phyloP scores from a whole-genome alignment of 2,329 filamentous ascomycete genomes.

The Aspergillus sp. region DNA sequence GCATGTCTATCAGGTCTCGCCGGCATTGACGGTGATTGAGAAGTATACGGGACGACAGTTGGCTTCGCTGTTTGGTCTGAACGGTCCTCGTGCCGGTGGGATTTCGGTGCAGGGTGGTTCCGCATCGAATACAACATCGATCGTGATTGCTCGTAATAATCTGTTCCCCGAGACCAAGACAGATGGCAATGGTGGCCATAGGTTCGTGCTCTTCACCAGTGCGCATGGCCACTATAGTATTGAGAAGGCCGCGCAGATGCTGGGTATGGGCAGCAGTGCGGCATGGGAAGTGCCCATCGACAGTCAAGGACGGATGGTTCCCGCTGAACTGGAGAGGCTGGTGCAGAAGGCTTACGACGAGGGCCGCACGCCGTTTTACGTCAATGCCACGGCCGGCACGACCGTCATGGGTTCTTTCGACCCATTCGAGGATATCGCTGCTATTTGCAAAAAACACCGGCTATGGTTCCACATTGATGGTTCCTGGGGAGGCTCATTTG shows the following conservation, averaged over 20 bases:
- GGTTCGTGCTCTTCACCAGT: conserved; percentile 80
- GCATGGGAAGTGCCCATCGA: conserved; percentile 73
- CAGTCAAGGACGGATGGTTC: conserved; percentile 60
- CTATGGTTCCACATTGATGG: conserved; percentile 93
- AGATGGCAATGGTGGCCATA: conserved; percentile 54
- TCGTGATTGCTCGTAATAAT: conserved; percentile 80
- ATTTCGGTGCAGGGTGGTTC: conserved; percentile 72
- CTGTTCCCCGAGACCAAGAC: conserved; percentile 72
- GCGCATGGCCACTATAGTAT: conserved; percentile 89
- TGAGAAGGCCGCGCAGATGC: conserved; percentile 87
- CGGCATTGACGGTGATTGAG: conserved; percentile 77
- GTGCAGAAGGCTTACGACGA: conserved; percentile 54
- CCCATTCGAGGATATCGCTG: conserved; percentile 61
- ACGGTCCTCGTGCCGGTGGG: conserved; percentile 59
- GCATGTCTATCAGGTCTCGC: conserved; percentile 90
- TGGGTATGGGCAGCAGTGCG: conserved; percentile 67
- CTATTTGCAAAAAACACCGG: conserved; percentile 60
- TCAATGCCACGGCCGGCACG: conserved; percentile 91
- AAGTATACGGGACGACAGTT: conserved; percentile 68
- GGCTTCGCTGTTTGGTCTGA: conserved; percentile 69
- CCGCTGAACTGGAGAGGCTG: conserved; percentile 54
- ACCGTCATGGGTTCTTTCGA: conserved; percentile 89
- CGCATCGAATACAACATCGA: conserved; percentile 74
- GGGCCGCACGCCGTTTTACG: conserved; percentile 79
- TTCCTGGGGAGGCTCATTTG: conserved; percentile 78